Conservation (phyloP, 176 grass and related monocot genomes). For the Triticum turgidum region DNA sequence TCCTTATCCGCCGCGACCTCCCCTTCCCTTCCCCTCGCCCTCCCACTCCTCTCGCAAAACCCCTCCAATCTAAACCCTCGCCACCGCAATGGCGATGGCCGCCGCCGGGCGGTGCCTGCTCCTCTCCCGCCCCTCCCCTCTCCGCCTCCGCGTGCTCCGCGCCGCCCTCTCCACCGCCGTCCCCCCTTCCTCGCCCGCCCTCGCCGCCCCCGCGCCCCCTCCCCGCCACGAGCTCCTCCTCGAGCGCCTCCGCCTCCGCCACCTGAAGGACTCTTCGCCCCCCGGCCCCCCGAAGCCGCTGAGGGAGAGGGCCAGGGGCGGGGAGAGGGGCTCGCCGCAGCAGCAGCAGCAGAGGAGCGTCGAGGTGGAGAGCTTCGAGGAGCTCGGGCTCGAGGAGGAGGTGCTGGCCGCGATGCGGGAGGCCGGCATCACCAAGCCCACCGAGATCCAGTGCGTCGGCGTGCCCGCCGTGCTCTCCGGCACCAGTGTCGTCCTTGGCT, state of each 20-base stretch:
- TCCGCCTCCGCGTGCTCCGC: constrained; percentile 46
- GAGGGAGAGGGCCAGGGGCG: constrained; percentile 22
- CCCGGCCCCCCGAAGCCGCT: not conserved
- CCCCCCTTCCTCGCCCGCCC: not conserved
- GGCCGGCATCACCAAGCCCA: constrained; percentile 74
- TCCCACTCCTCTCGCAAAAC: constrained; percentile 1
- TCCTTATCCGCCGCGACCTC: constrained; percentile 32
- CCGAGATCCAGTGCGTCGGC: constrained; percentile 86
- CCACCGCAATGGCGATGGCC: constrained; percentile 41
- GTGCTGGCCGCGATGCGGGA: constrained; percentile 62
- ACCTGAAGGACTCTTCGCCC: constrained; percentile 62
- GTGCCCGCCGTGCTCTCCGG: constrained; percentile 69
- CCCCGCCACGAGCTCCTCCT: constrained; percentile 76
- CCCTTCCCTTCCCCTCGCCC: not conserved
- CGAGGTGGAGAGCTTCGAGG: constrained; percentile 57
- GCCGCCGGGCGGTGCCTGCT: constrained; percentile 56
- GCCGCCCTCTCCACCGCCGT: constrained; percentile 40
- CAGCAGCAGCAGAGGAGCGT: constrained; percentile 34
- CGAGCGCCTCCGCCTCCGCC: constrained; percentile 77
- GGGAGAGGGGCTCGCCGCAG: constrained; percentile 17
- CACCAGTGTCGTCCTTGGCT: constrained; percentile 79
- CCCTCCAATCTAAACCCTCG: constrained; percentile 34
- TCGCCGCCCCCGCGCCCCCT: constrained; percentile 22
- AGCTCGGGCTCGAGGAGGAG: constrained; percentile 66
- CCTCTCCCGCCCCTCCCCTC: constrained; percentile 37